Conservation (phyloP, 345 rosid genomes). For the Gossypium bickii region DNA sequence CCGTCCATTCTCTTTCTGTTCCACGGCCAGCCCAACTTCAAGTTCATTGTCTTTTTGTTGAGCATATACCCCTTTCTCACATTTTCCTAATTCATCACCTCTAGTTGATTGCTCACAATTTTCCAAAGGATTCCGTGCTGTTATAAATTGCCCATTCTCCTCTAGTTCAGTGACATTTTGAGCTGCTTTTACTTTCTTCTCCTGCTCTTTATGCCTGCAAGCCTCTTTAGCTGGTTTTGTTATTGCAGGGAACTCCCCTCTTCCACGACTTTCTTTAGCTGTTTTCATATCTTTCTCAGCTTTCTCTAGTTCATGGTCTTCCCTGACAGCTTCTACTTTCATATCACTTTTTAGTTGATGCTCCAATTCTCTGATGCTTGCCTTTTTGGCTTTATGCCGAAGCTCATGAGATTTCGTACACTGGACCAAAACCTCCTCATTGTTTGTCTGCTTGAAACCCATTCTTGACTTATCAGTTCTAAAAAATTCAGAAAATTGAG, state of each 20-base stretch:
- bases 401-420: constrained; percentile 28
- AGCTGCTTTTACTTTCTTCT: constrained; percentile 25
- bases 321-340: constrained; percentile 33
- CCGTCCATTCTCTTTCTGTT: constrained; percentile 29
- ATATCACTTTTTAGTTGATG: constrained; percentile 25
- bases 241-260: constrained; percentile 20
- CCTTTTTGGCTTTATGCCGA: constrained; percentile 35
- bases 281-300: constrained; percentile 24
- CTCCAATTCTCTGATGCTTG: constrained; percentile 27
- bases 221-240: constrained; percentile 33
- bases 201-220: constrained; percentile 23
- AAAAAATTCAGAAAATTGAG: constrained; percentile 63
- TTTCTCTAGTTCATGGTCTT: constrained; percentile 32
- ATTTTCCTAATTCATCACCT: constrained; percentile 29
- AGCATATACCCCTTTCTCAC: constrained; percentile 31
- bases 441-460: constrained; percentile 36
- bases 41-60: constrained; percentile 24
- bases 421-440: constrained; percentile 27
- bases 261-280: constrained; percentile 24
- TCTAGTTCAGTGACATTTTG: constrained; percentile 34
- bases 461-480: constrained; percentile 42
- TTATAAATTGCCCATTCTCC: constrained; percentile 29
- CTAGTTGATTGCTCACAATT: constrained; percentile 29
- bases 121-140: constrained; percentile 27
- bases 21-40: constrained; percentile 30